Base-by-base conservation (phyloP, 108 stramenopile genomes). In the Fragilariopsis cylindrus region DNA sequence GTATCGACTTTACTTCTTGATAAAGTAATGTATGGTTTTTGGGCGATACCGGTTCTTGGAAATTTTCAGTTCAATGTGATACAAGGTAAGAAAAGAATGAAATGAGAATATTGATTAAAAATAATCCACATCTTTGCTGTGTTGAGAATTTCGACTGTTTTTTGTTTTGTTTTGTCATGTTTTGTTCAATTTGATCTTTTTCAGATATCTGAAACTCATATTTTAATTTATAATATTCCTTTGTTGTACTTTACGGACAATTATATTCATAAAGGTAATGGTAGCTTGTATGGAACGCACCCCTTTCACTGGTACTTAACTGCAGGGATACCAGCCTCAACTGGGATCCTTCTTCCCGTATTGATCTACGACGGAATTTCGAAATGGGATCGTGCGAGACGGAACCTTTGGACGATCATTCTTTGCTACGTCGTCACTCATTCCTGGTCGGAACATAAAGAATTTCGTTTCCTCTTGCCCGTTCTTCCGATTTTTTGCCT, bases 391-490 rank as follows among this genome's bases (percentile, higher is more conserved):
- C 53, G 70, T 1, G 80, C 57, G 5, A 46, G 57, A 18, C 67
- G 79, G 41, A 73, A 74, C 41, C 62, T 95, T 30, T 81, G 89
- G 79, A 65, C 76, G 40, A 73, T 96, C 18, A 70, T 87, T 69
- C 48, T 58, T 16, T 76, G 77, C 43, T 96, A 92, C 68, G 72
- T 82, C 4, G 45, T 81, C 0, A 64, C 85, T 39, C 94, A 96
- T 85, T 97, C 96, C n/a, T 74, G 89, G 65, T 93, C 92, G 40
- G 88, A 79, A 21, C 97, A 98, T 85, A 97, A 98, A 74, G 97
- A 98, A 71, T 96, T 98, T 83, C 96, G 97, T 16, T 98, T 96
- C 70, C 76, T 98, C 21, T 78, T 96, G 55, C 97, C 97, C 53
- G 70, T 98, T 13, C 80, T 98, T 39, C 96, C 97, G n/a, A 76